Evolutionary conservation across 441 rosid species (phyloP), one percentile per base, ranked within the genome.

Genomic region (Pelargonium myrrhifolium): DNA sequence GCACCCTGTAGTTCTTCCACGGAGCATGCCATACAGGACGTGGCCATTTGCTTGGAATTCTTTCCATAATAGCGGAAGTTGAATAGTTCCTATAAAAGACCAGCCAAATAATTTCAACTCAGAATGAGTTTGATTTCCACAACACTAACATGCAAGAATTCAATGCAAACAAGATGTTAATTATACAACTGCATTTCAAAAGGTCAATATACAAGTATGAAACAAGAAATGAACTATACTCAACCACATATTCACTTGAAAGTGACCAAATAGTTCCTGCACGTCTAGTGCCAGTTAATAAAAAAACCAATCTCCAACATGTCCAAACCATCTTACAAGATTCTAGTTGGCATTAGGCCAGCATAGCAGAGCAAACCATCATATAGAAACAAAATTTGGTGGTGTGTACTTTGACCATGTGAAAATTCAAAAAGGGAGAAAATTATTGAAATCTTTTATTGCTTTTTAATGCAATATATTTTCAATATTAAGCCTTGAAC

Each of bases 11-110:
- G 82, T 90, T 89, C 83, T 92, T 94, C 99, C 99, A 94, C 66
- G 99, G 98, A 68, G 96, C 77, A 84, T 77, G 99, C 99, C 99
- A 94, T 45, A 76, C 85, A 43, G 99, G 99, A 68, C 93, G 98
- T 0, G 99, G 99, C 99, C 99, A 94, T 82, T 78, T 85, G 81
- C 98, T 92, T 22, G 96, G 97, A 61, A 94, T 87, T 78, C 99
- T 90, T 77, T 94, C 99, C 81, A 89, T 87, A 73, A 92, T 64
- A 24, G 98, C 99, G 64, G 96, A 78, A 51, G 96, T 92, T 65
- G 97, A 87, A 0, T 65, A 70, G 66, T 80, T 85, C 77, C 93
- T 87, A 76, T 17, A 53, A 71, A 59, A 72, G 53, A 28, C 66
- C 70, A 75, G 62, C 49, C 39, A 62, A 61, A 39, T 4, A 47